phyloP scores from a whole-genome alignment of 257 asterid genomes.

The Solanum pennellii region DNA sequence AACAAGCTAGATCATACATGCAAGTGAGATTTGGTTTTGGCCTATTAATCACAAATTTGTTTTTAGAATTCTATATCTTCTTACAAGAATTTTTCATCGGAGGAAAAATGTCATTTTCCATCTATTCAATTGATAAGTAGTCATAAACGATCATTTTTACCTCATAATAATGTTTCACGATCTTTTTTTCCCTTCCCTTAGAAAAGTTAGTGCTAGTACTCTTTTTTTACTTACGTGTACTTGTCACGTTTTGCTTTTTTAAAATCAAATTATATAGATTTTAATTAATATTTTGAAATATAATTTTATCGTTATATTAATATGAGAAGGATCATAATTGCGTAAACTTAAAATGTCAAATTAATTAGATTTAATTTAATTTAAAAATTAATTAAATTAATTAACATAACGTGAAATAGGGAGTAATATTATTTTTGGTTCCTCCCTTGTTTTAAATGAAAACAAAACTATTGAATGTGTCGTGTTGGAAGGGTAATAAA shows the following conservation, averaged over 20 bases:
- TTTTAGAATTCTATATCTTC: too few relatives aligned
- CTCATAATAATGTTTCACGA: not conserved
- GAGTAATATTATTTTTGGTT: not conserved
- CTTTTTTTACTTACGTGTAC: not conserved
- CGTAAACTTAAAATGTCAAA: not conserved
- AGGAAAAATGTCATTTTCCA: too few relatives aligned
- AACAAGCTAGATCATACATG: not conserved
- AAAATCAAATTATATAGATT: too few relatives aligned
- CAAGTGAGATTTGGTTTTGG: not conserved
- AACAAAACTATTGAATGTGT: not conserved
- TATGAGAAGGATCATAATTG: not conserved
- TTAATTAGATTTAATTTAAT: not conserved
- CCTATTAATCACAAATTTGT: too few relatives aligned
- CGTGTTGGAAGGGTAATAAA: not conserved
- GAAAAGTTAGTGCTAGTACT: not conserved
- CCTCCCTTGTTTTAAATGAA: not conserved
- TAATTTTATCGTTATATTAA: not conserved
- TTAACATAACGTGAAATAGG: not conserved
- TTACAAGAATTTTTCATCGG: too few relatives aligned
- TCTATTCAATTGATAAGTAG: not conserved
- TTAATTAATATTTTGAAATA: too few relatives aligned
- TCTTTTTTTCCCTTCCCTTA: not conserved
- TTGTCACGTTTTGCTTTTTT: too few relatives aligned
- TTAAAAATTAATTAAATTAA: not conserved
- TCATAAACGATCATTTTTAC: not conserved